These are phyloP conservation scores for Colletotrichum spinosum DNA, from an alignment of 2,329 filamentous ascomycete genomes.

Conservation along the genomic window DNA sequence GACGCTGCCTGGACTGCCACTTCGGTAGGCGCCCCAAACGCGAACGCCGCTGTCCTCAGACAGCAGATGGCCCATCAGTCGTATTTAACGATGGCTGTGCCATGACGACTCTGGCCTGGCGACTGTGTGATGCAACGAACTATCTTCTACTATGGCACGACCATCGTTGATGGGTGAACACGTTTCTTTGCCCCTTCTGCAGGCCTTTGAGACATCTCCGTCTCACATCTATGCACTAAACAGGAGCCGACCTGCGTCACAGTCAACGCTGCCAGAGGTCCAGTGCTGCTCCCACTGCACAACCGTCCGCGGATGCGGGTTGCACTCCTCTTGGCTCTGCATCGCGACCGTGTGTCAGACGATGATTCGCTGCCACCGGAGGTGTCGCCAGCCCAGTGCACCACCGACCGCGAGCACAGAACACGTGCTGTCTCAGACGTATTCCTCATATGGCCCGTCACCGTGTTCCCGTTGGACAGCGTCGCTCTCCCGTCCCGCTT, in stretches of 20 bases:
- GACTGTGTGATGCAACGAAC: conserved; percentile 16
- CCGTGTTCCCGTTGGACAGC: conserved; percentile 12
- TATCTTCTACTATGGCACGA: not conserved
- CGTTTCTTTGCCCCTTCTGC: conserved; percentile 11
- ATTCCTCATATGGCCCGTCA: conserved; percentile 13
- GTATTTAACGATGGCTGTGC: conserved; percentile 2
- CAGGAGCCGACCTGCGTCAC: conserved; percentile 19
- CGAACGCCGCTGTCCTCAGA: not conserved
- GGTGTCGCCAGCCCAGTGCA: conserved; percentile 24
- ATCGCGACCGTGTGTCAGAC: conserved; percentile 33
- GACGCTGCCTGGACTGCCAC: conserved; percentile 2
- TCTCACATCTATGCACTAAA: conserved; percentile 22
- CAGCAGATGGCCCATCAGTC: not conserved
- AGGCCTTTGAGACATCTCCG: conserved; percentile 14
- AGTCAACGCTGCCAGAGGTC: not conserved
- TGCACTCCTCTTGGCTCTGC: conserved; percentile 27
- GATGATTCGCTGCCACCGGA: conserved; percentile 34
- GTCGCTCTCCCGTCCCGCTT: not conserved
- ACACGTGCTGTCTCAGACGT: conserved; percentile 22
- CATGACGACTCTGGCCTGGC: conserved; percentile 1
- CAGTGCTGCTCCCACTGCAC: conserved; percentile 14
- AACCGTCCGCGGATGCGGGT: conserved; percentile 12
- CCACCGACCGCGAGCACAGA: conserved; percentile 14
- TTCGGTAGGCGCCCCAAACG: conserved; percentile 9
- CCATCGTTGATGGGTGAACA: conserved; percentile 1